Percentiles rank a stretch among this genome's conserved stretches.
phyloP scores from a whole-genome alignment of 805 yeast genomes.

The Wickerhamiella shivajii region DNA sequence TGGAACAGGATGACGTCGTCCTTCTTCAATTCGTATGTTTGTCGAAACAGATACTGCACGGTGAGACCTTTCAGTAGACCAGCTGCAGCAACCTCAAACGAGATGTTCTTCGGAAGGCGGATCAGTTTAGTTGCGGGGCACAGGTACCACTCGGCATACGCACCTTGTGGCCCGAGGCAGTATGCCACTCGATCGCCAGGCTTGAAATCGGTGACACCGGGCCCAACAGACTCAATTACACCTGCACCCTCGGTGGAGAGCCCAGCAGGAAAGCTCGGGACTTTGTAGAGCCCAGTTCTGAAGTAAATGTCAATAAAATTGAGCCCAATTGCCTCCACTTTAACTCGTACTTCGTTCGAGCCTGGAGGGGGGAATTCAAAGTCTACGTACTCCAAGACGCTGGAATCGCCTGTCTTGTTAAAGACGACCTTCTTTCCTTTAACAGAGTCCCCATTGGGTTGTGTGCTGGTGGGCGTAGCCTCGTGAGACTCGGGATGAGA shows the following conservation, averaged over 20 bases:
- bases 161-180: slow-evolving; percentile 48
- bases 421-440: slow-evolving; percentile 4
- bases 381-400: slow-evolving; percentile 4
- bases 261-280: slow-evolving; percentile 49
- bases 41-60: slow-evolving; percentile 53
- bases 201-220: slow-evolving; percentile 31
- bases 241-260: slow-evolving; percentile 36
- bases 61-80: slow-evolving; percentile 59
- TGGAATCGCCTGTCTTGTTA: slow-evolving; percentile 2
- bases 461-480: no score
- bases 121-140: slow-evolving; percentile 25
- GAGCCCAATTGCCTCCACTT: slow-evolving; percentile 64
- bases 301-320: slow-evolving; percentile 75
- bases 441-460: no score
- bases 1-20: slow-evolving; percentile 65
- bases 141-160: slow-evolving; percentile 61
- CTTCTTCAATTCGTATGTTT: slow-evolving; percentile 49
- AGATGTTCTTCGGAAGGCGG: slow-evolving; percentile 38
- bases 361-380: slow-evolving; percentile 20
- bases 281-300: slow-evolving; percentile 63
- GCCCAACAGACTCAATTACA: slow-evolving; percentile 34
- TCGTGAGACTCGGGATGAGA: no score
- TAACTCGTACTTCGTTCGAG: slow-evolving; percentile 48
- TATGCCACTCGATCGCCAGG: slow-evolving; percentile 43
- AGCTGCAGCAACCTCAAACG: slow-evolving; percentile 41